These are phyloP conservation scores for Diplodia sapinea DNA, from an alignment of 2,329 filamentous ascomycete species.

Conservation along the genomic window DNA sequence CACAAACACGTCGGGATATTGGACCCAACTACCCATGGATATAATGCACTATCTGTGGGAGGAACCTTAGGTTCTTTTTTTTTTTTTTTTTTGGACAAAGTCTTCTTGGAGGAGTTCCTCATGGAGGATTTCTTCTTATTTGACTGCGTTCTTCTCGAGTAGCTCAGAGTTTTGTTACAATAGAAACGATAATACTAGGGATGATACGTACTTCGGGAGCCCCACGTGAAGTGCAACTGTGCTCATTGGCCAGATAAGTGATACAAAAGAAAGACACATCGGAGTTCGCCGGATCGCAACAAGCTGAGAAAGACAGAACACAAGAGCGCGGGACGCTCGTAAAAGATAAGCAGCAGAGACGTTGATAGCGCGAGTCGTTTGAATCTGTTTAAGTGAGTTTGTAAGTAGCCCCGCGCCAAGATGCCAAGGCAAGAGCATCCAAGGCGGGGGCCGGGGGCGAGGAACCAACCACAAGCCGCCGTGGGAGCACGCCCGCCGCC, in stretches of 20 bases:
- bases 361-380: background rate
- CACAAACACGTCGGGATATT: too few relatives aligned
- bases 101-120: too few relatives aligned
- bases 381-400: background rate
- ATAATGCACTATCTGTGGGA: too few relatives aligned
- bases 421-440: slow-evolving; percentile 5
- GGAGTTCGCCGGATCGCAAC: slow-evolving; percentile 9
- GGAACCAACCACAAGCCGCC: slow-evolving; percentile 6
- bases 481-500: background rate
- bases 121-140: too few relatives aligned
- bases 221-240: background rate
- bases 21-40: too few relatives aligned
- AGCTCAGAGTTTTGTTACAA: too few relatives aligned
- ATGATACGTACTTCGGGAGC: background rate
- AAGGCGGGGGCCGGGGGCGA: background rate
- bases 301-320: background rate
- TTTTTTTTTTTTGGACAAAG: too few relatives aligned
- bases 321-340: background rate
- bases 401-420: slow-evolving; percentile 3
- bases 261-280: background rate
- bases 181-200: too few relatives aligned
- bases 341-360: background rate
- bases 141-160: too few relatives aligned
- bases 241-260: too few relatives aligned
- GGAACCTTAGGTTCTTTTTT: too few relatives aligned